Base-by-base conservation (phyloP, 1,284 basidiomycete species). In the Cryptococcus floricola region DNA sequence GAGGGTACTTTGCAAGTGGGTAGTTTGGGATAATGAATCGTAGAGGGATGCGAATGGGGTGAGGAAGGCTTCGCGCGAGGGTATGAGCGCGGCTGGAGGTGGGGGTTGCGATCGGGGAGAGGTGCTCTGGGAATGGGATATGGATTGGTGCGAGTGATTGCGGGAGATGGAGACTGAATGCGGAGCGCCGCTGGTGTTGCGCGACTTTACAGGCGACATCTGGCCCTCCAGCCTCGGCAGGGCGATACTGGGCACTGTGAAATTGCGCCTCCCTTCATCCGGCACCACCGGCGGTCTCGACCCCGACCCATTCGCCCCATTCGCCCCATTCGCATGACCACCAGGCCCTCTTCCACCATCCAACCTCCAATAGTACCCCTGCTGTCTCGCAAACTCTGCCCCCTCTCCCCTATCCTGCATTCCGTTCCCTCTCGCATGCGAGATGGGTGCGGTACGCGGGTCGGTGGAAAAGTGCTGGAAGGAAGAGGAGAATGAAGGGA, bases 311-410 rank as follows among this genome's bases (percentile, higher is more conserved):
- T 34, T 25, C 42, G 12, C n/a, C 18, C 31, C 31, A 10, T 34
- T 25, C 42, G 12, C n/a, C 18, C 42, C 42, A 19, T 38, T n/a
- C 48, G 31, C 34, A 23, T 19, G 5, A 19, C 31, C 25, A 19
- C 31, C 25, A 31, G 34, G 34, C 14, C 27, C 19, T 19, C 27
- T 5, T 7, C 44, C 14, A 23, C 44, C 25, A 16, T 46, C 19
- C 14, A 16, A 14, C 27, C 27, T 19, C 44, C 44, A 46, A 27
- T 25, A 46, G 8, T 46, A 28, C 14, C 48, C 48, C 23, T 72
- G 69, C 42, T 68, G 66, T 34, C 71, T 64, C 1, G 65, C 65
- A 58, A 68, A 69, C 39, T 72, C 66, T 47, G 64, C 60, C n/a
- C 68, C 69, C 16, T 56, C 65, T 25, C 18, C 34, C 27, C n/a